Evolutionary conservation across 768 basidiomycete genomes (phyloP).

Genomic region (Leccinum rimulosum): DNA sequence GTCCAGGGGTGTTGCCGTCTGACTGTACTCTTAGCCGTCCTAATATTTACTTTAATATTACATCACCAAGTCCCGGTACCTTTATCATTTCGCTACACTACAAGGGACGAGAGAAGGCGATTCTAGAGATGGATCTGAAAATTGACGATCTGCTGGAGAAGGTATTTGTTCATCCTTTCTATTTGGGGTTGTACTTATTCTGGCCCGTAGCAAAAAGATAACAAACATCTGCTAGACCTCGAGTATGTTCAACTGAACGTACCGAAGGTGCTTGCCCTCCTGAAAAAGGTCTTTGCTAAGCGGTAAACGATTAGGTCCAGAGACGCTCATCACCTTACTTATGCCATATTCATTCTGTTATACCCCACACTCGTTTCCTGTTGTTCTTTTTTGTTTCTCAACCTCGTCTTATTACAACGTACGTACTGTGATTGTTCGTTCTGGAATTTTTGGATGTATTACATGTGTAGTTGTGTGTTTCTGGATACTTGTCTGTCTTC

Average conservation of each 20-base stretch:
- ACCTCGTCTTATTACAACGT: conserved; percentile 18
- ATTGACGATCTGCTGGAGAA: conserved; percentile 98
- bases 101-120: conserved; percentile 98
- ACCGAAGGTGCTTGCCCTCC: conserved; percentile 85
- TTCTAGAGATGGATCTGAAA: conserved; percentile 99
- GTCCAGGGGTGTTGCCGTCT: neutral
- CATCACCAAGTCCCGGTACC: conserved; percentile 94
- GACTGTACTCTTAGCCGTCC: conserved; percentile 60
- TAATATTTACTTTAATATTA: conserved; percentile 99
- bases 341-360: conserved; percentile 34
- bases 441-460: conserved; percentile 35
- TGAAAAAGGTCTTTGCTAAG: conserved; percentile 93
- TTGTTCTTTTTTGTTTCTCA: neutral
- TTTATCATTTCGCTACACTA: conserved; percentile 99
- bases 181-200: conserved; percentile 15
- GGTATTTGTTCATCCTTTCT: conserved; percentile 43
- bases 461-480: conserved; percentile 37
- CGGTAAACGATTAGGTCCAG: conserved; percentile 45
- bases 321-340: conserved; percentile 26
- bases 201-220: conserved; percentile 88
- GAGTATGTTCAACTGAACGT: conserved; percentile 98
- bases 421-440: conserved; percentile 28
- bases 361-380: conserved; percentile 28
- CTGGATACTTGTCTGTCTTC: conserved; percentile 35
- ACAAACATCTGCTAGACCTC: conserved; percentile 92